Base-by-base conservation (phyloP, 2,329 filamentous ascomycete genomes). In the Colletotrichum horii region DNA sequence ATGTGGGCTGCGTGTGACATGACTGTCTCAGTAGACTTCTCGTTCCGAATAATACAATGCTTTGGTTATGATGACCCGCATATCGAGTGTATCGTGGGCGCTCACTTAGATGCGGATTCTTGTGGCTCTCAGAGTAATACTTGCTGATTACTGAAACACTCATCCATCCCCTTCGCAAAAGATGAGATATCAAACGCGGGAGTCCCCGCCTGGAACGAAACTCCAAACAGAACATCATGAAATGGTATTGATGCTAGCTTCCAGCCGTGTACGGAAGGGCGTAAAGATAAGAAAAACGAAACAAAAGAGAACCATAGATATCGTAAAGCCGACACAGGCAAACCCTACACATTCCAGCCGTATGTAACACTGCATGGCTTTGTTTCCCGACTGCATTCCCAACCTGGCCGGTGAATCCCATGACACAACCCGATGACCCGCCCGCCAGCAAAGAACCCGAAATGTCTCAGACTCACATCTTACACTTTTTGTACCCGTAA, bases 381-480 rank as follows among this genome's bases (percentile, higher is more conserved):
- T 52, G 43, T 52, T 14, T 34, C n/a, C 61, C 34, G 61, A 64
- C 61, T 62, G 28, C 32, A 26, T 32, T 55, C 64, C 28, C 34
- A 58, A 68, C 58, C 43, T 22, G 68, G 22, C 38, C 68, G 38
- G 19, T 72, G 32, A 62, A 48, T 67, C 28, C 66, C 60, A 55
- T 74, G 71, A 69, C 64, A 30, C 73, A 56, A 64, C 52, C 22
- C 43, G 2, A 52, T 14, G 43, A 52, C n/a, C 43, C 43, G n/a
- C 43, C 43, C n/a, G 6, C 55, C 32, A 72, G 32, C 52, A 11
- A 61, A 55, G 58, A 71, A 36, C 55, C 70, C 58, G 22, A 61
- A 70, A 58, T 74, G 65, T 73, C 70, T 76, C 74, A 55, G 58
- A 68, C 58, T 48, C 64, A 28, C 64, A 74, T 76, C 70, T 30